A percentile compares a stretch with the other conserved stretches of the same genome.
Evolutionary conservation across 1,139 yeast genomes (phyloP).

Genomic region (Lodderomyces orthopsilosis): DNA sequence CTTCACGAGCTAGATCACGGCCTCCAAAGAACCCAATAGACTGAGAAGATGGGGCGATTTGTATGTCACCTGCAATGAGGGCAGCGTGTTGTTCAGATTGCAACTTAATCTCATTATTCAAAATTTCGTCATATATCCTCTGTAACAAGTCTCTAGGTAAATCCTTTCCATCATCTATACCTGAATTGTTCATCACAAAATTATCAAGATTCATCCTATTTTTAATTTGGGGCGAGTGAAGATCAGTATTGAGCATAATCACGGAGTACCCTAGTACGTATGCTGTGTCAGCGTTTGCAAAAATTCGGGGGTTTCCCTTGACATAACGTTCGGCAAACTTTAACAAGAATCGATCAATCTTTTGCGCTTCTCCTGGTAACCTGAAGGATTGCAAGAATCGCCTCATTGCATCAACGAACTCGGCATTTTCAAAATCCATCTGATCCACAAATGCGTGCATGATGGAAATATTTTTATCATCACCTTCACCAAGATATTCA

Average conservation of each 20-base stretch:
- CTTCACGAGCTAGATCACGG: slow-evolving; percentile 75
- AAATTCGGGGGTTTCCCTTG: slow-evolving; percentile 79
- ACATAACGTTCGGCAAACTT: slow-evolving; percentile 93
- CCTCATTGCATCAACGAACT: slow-evolving; percentile 86
- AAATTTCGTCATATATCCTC: slow-evolving; percentile 73
- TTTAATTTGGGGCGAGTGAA: slow-evolving; percentile 84
- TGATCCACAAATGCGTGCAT: slow-evolving; percentile 94
- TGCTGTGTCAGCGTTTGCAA: slow-evolving; percentile 92
- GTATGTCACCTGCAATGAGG: slow-evolving; percentile 61
- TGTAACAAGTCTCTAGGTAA: slow-evolving; percentile 71
- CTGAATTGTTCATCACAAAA: slow-evolving; percentile 80
- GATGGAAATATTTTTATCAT: slow-evolving; percentile 68
- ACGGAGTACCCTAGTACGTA: slow-evolving; percentile 91
- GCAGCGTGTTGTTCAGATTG: slow-evolving; percentile 96
- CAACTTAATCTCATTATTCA: slow-evolving; percentile 78
- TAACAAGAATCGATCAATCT: slow-evolving; percentile 93
- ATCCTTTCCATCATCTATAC: slow-evolving; percentile 91
- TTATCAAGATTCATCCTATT: slow-evolving; percentile 85
- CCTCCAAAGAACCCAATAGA: slow-evolving; percentile 70
- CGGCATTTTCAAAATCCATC: slow-evolving; percentile 68
- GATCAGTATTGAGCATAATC: slow-evolving; percentile 90
- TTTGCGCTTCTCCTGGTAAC: slow-evolving; percentile 97
- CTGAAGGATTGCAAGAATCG: slow-evolving; percentile 82
- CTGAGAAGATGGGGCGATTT: slow-evolving; percentile 29
- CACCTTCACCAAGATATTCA: slow-evolving; percentile 90